Evolutionary conservation across 352 stramenopile species (phyloP), one percentile per base, ranked within the genome.

Genomic region (Phytopythium helicoides): DNA sequence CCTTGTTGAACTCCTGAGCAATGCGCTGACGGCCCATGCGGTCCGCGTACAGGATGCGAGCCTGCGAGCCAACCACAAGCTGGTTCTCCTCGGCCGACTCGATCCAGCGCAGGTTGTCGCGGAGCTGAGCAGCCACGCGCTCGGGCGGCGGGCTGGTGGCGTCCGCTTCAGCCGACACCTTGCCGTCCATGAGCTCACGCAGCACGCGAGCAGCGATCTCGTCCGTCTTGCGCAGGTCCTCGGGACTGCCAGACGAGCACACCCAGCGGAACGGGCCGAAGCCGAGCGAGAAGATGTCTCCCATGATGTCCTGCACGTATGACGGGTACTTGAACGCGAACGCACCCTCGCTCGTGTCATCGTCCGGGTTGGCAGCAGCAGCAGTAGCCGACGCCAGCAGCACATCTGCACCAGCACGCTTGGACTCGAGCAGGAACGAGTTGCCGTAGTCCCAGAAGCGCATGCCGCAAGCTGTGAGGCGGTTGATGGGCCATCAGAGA

Each of bases 291-390:
- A 95, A 95, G 55, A 96, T 94, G 67, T 95, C 86, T 35, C 87
- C 87, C 86, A 96, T 95, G 52, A 96, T 96, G 60, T 94, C 87
- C 62, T 96, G 84, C 26, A 96, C 84, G 63, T 95, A 95, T 25
- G 76, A 92, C 26, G 83, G 82, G 68, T 96, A 96, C 56, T 81
- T 79, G 64, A 96, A 96, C 33, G 81, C 75, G 3, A 70, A 85
- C 16, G 80, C 78, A 36, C 93, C 95, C 47, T 77, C 73, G 9
- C 71, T 81, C 25, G 81, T 71, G 18, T 70, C 66, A 19, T 82
- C 71, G 23, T 64, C 59, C 41, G 77, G 64, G 34, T 79, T 58
- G 12, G 81, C 68, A 52, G 54, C 58, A 10, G 81, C 68, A 50
- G 54, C 62, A 10, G 54, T 51, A 38, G 54, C 59, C 23, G 45